Evolutionary conservation across 176 grass and related monocot species (phyloP), one percentile per base, ranked within the genome.

Genomic region (Zoysia pacifica): DNA sequence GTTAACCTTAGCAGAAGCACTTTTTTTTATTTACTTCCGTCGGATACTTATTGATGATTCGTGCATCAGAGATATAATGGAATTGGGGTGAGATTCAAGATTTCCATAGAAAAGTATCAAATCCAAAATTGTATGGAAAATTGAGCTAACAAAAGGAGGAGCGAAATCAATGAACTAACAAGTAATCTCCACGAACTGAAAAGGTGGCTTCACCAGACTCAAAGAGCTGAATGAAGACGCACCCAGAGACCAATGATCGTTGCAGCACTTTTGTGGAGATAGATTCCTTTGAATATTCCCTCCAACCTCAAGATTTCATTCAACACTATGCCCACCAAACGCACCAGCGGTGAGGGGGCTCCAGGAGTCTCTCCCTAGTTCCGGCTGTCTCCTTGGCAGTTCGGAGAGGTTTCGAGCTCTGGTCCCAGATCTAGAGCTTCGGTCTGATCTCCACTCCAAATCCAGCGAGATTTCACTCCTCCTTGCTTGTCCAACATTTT

Each of bases 261-360:
- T 15, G 42, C 42, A 59, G 38, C 40, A 37, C 8, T n/a, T 28
- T 28, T 28, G 39, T 37, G n/a, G 39, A 19, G 62, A 73, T 38
- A 44, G 69, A 74, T 46, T 54, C 80, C 12, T 10, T 44, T 45
- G 70, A 65, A 73, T 73, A 64, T 73, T 73, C 58, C 10, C 58
- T 28, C 68, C 53, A 35, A 5, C 10, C 7, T 41, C 10, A 11
- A 52, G 69, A 73, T 63, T 42, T 20, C 28, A 36, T 41, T 28
- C 10, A 53, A 9, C 55, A 81, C 48, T 4, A 62, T 11, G 3
- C n/a, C 38, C 6, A 16, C 12, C 13, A 28, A 28, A 28, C 28
- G 28, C 28, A 28, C 28, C 28, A 28, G 28, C 28, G 28, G 28
- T 28, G 28, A 28, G 28, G 28, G 28, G 28, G 28, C 28, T 28